A percentile compares a stretch with the other conserved stretches of the same genome.
Evolutionary conservation across 169 alveolate genomes (phyloP).

Genomic region (Plasmodium relictum): DNA sequence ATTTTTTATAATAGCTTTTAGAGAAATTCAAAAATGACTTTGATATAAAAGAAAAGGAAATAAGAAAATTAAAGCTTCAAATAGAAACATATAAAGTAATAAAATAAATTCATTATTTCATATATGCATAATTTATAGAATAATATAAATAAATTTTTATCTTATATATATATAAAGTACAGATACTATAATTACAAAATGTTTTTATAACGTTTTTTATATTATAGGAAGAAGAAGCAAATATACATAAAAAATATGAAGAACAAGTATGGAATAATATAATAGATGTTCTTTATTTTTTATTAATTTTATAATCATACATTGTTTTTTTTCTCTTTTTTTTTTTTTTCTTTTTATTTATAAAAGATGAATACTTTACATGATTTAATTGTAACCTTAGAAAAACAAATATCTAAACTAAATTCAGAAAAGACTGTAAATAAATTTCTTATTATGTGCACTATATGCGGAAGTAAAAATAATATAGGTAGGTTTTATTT

Average conservation of each 20-base stretch:
- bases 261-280: constrained; percentile 51
- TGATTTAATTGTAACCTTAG: constrained; percentile 65
- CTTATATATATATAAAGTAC: no score
- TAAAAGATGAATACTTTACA: constrained; percentile 64
- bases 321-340: neutral
- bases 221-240: constrained; percentile 62
- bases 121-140: neutral
- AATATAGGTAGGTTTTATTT: constrained; percentile 39
- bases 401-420: constrained; percentile 52
- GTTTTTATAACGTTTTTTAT: neutral
- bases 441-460: constrained; percentile 51
- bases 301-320: neutral
- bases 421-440: constrained; percentile 52
- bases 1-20: constrained; percentile 9
- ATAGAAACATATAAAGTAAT: constrained; percentile 64
- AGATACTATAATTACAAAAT: no score
- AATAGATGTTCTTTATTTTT: neutral
- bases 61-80: constrained; percentile 53
- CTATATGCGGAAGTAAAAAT: constrained; percentile 62
- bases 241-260: constrained; percentile 73
- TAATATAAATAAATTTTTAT: neutral
- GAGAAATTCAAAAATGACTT: constrained; percentile 27
- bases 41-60: constrained; percentile 36
- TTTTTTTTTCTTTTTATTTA: neutral
- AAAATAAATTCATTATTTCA: neutral